These are phyloP conservation scores for Fusarium xylarioides DNA, from an alignment of 2,329 filamentous ascomycete species.

Conservation along the genomic window DNA sequence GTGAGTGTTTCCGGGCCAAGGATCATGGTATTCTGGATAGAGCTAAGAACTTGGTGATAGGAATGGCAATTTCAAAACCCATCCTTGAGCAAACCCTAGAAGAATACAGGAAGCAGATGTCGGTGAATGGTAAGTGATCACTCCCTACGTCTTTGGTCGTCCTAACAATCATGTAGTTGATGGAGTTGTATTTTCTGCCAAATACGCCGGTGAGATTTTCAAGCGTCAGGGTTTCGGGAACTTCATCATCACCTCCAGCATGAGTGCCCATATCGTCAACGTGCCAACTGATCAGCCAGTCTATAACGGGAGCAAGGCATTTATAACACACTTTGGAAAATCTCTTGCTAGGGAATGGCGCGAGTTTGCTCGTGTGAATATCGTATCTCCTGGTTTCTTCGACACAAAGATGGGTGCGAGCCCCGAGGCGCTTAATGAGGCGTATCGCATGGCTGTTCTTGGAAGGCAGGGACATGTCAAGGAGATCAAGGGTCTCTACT, in stretches of 20 bases:
- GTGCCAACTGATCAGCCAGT: constrained; percentile 62
- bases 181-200: constrained; percentile 56
- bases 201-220: constrained; percentile 55
- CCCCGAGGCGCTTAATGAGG: constrained; percentile 55
- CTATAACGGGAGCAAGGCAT: constrained; percentile 65
- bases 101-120: constrained; percentile 60
- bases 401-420: constrained; percentile 62
- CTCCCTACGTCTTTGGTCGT: too few species aligned
- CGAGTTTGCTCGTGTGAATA: constrained; percentile 64
- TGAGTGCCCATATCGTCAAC: constrained; percentile 60
- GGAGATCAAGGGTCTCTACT: constrained; percentile 69
- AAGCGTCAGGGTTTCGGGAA: constrained; percentile 55
- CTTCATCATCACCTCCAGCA: constrained; percentile 61
- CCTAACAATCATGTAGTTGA: constrained; percentile 51
- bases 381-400: constrained; percentile 59
- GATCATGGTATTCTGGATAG: neutral
- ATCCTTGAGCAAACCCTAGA: constrained; percentile 62
- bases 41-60: neutral
- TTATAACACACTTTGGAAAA: constrained; percentile 63
- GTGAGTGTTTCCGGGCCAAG: constrained; percentile 30
- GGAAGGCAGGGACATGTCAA: constrained; percentile 70
- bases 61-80: constrained; percentile 57
- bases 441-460: constrained; percentile 58
- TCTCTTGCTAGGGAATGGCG: constrained; percentile 64
- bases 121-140: constrained; percentile 58